Evolutionary conservation across 352 stramenopile species (phyloP).

Genomic region (Phytophthora boehmeriae): DNA sequence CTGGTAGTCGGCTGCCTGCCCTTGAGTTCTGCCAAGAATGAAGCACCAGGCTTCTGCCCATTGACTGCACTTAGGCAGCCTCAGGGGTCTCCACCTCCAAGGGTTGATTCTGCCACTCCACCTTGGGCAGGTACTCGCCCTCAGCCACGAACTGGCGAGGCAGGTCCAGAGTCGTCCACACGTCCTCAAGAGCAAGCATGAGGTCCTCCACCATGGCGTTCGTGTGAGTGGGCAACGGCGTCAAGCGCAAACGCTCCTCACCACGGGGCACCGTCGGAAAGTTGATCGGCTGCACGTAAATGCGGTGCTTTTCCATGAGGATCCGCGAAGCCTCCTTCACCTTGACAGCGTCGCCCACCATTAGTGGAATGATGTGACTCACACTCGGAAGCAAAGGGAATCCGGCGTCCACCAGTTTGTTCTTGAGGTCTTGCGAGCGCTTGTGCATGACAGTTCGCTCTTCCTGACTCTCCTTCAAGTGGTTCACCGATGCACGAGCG

Average conservation of each 20-base stretch:
- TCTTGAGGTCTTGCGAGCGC: conserved; percentile 86
- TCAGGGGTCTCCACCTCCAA: conserved; percentile 39
- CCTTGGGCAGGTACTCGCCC: conserved; percentile 79
- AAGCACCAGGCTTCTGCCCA: conserved; percentile 16
- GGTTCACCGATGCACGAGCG: conserved; percentile 74
- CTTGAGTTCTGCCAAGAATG: conserved; percentile 24
- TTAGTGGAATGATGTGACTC: conserved; percentile 91
- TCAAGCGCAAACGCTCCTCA: conserved; percentile 90
- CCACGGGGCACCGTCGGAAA: conserved; percentile 90
- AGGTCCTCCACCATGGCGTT: conserved; percentile 89
- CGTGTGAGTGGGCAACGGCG: conserved; percentile 86
- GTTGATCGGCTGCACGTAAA: conserved; percentile 94
- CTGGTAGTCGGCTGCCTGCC: neutral
- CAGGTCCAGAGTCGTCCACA: conserved; percentile 88
- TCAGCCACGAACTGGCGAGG: conserved; percentile 64
- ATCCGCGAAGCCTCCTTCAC: conserved; percentile 89
- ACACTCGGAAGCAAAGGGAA: conserved; percentile 88
- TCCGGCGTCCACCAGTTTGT: conserved; percentile 76
- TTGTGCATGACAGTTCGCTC: conserved; percentile 86
- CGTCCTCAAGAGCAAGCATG: conserved; percentile 79
- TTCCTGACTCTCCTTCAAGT: conserved; percentile 86
- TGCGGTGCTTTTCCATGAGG: conserved; percentile 91
- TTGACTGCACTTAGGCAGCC: conserved; percentile 31
- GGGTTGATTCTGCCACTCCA: conserved; percentile 77
- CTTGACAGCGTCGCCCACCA: conserved; percentile 89